Conservation (phyloP, 441 rosid species). For the Croton laevigatus region DNA sequence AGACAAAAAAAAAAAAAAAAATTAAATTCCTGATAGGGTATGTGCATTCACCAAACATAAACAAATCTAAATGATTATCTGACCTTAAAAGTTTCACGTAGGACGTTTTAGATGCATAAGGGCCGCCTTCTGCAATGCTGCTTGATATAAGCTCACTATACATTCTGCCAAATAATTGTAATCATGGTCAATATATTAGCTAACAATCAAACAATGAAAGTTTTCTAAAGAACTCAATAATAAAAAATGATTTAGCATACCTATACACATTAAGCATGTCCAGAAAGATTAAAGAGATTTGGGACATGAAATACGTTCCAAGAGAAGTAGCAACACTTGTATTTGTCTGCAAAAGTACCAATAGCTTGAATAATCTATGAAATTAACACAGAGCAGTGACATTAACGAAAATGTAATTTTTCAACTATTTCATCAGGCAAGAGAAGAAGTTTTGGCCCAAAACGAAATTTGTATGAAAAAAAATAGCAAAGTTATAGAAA, state of each 20-base stretch:
- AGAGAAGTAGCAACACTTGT: slow-evolving; percentile 96
- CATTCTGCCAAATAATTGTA: slow-evolving; percentile 61
- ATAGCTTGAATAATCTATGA: neutral
- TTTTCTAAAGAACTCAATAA: neutral
- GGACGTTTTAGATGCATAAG: slow-evolving; percentile 88
- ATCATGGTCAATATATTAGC: slow-evolving; percentile 4
- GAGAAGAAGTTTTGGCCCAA: neutral
- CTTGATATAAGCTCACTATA: slow-evolving; percentile 99
- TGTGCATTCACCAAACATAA: slow-evolving; percentile 15
- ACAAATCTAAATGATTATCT: slow-evolving; percentile 23
- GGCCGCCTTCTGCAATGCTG: slow-evolving; percentile 95
- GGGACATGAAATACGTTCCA: slow-evolving; percentile 89
- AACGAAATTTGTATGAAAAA: neutral
- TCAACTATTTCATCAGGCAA: neutral
- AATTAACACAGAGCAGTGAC: neutral
- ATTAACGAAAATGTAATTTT: neutral
- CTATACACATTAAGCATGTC: slow-evolving; percentile 99
- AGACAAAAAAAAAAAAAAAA: neutral
- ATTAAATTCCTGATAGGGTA: slow-evolving; percentile 16
- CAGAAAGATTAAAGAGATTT: slow-evolving; percentile 88
- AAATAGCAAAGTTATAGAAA: neutral
- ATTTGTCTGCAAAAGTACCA: slow-evolving; percentile 72
- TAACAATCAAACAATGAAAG: neutral
- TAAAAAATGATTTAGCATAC: slow-evolving; percentile 34
- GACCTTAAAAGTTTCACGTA: slow-evolving; percentile 94